These are phyloP conservation scores for Ilex aquifolium DNA, from an alignment of 257 asterid genomes.

Conservation along the genomic window DNA sequence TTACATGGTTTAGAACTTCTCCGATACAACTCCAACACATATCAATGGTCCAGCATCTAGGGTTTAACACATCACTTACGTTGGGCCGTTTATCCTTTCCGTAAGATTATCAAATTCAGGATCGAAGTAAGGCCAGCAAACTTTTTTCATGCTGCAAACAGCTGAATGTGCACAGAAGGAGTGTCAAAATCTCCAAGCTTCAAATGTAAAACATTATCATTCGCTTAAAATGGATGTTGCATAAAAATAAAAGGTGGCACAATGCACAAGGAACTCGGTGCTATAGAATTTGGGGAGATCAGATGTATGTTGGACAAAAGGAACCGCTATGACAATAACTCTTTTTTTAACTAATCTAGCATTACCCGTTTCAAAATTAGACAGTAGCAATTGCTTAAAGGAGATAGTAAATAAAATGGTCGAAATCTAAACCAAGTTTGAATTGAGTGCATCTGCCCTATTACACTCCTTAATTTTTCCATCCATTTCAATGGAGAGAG, in stretches of 20 bases:
- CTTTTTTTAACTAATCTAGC: too few relatives aligned
- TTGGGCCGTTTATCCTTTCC: conserved; percentile 65
- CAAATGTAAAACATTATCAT: neutral
- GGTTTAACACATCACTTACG: conserved; percentile 27
- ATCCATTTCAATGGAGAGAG: too few relatives aligned
- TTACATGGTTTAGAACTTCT: neutral
- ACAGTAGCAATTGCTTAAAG: too few relatives aligned
- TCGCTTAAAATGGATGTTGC: neutral
- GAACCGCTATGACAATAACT: too few relatives aligned
- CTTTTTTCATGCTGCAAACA: conserved; percentile 37
- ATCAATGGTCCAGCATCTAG: neutral
- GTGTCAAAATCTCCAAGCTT: neutral
- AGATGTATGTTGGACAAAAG: too few relatives aligned
- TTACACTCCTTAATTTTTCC: too few relatives aligned
- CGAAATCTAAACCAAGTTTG: too few relatives aligned
- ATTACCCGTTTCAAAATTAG: too few relatives aligned
- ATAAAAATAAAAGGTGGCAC: neutral
- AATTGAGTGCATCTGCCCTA: too few relatives aligned
- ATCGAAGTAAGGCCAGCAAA: conserved; percentile 63
- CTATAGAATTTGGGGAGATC: too few relatives aligned
- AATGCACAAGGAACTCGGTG: neutral
- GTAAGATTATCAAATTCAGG: conserved; percentile 71
- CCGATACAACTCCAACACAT: neutral
- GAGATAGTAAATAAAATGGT: too few relatives aligned
- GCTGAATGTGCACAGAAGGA: conserved; percentile 1